A percentile compares a stretch with the other conserved stretches of the same genome.
Evolutionary conservation across 2,329 filamentous ascomycete genomes (phyloP).

Genomic region (Celoporthe dispersa): DNA sequence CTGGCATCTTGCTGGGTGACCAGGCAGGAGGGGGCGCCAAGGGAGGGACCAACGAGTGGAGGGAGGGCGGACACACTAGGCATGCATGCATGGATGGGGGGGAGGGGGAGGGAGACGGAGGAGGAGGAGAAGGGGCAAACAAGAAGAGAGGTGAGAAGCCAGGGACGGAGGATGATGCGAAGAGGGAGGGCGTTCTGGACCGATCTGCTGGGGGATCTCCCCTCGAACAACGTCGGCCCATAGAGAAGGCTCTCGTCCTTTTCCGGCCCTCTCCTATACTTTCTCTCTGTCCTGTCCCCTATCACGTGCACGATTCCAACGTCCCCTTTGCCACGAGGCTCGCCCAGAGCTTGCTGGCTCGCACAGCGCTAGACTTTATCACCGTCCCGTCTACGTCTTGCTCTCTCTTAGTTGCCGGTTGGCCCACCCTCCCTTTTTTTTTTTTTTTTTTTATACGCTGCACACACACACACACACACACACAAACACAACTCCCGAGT

Average conservation of each 20-base stretch:
- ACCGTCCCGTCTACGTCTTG: background rate
- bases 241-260: slow-evolving; percentile 18
- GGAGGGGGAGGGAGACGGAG: background rate
- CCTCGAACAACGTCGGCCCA: slow-evolving; percentile 10
- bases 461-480: background rate
- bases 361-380: slow-evolving; percentile 12
- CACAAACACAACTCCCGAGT: slow-evolving; percentile 10
- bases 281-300: background rate
- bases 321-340: slow-evolving; percentile 22
- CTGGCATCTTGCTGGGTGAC: slow-evolving; percentile 1
- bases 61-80: background rate
- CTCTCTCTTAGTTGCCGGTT: slow-evolving; percentile 1
- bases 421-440: background rate
- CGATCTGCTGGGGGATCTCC: background rate
- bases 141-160: background rate
- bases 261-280: background rate
- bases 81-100: slow-evolving; percentile 13
- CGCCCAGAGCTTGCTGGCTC: background rate
- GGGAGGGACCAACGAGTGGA: background rate
- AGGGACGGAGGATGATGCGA: background rate
- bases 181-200: slow-evolving; percentile 15
- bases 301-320: slow-evolving; percentile 18
- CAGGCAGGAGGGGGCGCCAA: background rate
- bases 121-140: background rate
- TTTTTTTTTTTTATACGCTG: background rate